Evolutionary conservation across 768 basidiomycete genomes (phyloP).

Genomic region (Leccinum subgranulosum): DNA sequence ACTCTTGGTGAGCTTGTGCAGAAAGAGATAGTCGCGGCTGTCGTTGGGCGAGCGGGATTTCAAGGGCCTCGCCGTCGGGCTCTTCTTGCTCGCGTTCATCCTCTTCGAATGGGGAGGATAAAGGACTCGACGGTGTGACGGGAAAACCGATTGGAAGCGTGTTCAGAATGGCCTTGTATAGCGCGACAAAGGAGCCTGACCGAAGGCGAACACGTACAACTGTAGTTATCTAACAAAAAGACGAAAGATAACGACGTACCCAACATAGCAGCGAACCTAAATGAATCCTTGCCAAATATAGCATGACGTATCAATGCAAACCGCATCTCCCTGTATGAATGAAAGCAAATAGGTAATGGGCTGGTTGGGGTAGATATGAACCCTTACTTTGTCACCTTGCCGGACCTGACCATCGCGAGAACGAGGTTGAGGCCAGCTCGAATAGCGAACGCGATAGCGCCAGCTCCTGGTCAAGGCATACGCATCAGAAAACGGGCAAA

Average conservation of each 20-base stretch:
- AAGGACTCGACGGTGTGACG: slow-evolving; percentile 22
- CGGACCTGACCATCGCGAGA: slow-evolving; percentile 69
- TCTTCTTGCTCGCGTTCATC: slow-evolving; percentile 28
- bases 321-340: slow-evolving; percentile 52
- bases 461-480: slow-evolving; percentile 58
- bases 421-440: slow-evolving; percentile 82
- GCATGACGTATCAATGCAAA: slow-evolving; percentile 73
- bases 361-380: neutral
- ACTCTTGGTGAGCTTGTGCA: slow-evolving; percentile 58
- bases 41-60: slow-evolving; percentile 28
- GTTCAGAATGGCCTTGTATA: slow-evolving; percentile 81
- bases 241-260: slow-evolving; percentile 39
- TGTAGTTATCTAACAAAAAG: neutral
- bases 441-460: slow-evolving; percentile 74
- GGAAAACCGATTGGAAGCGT: slow-evolving; percentile 70
- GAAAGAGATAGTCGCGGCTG: slow-evolving; percentile 57
- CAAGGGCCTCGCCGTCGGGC: slow-evolving; percentile 3
- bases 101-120: slow-evolving; percentile 31
- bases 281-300: slow-evolving; percentile 77
- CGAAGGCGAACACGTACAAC: neutral
- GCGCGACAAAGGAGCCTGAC: slow-evolving; percentile 66
- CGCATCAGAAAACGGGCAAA: neutral
- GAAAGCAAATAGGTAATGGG: neutral
- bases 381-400: slow-evolving; percentile 61
- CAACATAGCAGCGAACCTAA: slow-evolving; percentile 86